phyloP scores from a whole-genome alignment of 2,329 filamentous ascomycete genomes.

The Sporothrix globosa region DNA sequence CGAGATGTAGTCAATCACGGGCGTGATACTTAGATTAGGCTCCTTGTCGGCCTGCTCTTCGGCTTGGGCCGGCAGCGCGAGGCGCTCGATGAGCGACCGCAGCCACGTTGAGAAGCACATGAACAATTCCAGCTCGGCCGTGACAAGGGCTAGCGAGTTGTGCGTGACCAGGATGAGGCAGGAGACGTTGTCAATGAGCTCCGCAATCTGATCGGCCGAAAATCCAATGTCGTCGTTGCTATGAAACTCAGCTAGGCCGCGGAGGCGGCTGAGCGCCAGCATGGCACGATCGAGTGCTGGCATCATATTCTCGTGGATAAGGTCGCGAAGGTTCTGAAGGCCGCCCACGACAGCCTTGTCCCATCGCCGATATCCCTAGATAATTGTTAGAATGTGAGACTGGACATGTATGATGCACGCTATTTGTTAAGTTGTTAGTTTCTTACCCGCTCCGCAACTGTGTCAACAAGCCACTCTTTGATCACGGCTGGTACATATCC shows the following conservation, averaged over 20 bases:
- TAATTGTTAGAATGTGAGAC: background rate
- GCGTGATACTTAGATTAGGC: conserved; percentile 70
- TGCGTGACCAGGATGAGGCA: conserved; percentile 76
- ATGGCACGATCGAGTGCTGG: conserved; percentile 83
- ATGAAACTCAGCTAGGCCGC: conserved; percentile 81
- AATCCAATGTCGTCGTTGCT: conserved; percentile 66
- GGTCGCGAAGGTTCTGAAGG: conserved; percentile 73
- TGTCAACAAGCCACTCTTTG: conserved; percentile 86
- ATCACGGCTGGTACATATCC: conserved; percentile 76
- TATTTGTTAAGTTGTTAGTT: no score
- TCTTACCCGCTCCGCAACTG: conserved; percentile 73
- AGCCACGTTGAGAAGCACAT: conserved; percentile 81
- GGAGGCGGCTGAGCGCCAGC: conserved; percentile 79
- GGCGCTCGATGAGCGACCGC: conserved; percentile 76
- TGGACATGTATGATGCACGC: background rate
- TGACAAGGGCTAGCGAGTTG: conserved; percentile 69
- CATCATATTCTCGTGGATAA: conserved; percentile 85
- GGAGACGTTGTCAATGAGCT: conserved; percentile 70
- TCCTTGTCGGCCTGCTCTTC: conserved; percentile 80
- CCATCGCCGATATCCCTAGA: conserved; percentile 88
- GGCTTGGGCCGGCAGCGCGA: conserved; percentile 67
- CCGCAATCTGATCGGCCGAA: conserved; percentile 63
- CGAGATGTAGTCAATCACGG: conserved; percentile 77
- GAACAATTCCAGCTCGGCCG: conserved; percentile 79
- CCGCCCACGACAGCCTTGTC: conserved; percentile 81